Evolutionary conservation across 2,329 filamentous ascomycete genomes (phyloP).

Genomic region (Gaeumannomyces sp.): DNA sequence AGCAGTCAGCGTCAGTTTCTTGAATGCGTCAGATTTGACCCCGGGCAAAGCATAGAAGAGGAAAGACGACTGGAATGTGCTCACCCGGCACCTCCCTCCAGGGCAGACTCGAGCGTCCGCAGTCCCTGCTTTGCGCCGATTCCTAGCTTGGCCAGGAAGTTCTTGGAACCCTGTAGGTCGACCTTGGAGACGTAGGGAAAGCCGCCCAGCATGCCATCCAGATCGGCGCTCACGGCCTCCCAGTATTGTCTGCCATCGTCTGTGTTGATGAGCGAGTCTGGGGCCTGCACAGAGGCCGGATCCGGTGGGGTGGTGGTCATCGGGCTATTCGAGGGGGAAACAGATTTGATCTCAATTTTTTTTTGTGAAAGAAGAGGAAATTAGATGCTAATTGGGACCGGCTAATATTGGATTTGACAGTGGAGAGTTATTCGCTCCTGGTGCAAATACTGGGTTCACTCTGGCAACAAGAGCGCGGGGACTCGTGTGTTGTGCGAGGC

Average conservation of each 20-base stretch:
- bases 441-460: too few relatives aligned
- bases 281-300: slow-evolving; percentile 6
- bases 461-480: neutral
- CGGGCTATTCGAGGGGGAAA: neutral
- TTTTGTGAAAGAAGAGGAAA: neutral
- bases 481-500: neutral
- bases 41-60: neutral
- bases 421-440: neutral
- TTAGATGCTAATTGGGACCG: neutral
- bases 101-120: slow-evolving; percentile 21
- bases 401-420: neutral
- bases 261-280: slow-evolving; percentile 29
- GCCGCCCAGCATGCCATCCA: slow-evolving; percentile 77
- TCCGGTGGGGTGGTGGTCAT: neutral
- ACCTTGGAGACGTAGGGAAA: slow-evolving; percentile 56
- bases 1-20: neutral
- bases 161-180: slow-evolving; percentile 64
- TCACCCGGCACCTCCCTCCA: slow-evolving; percentile 35
- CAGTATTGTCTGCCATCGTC: slow-evolving; percentile 39
- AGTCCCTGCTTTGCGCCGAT: slow-evolving; percentile 30
- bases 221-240: slow-evolving; percentile 36
- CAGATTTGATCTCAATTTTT: neutral
- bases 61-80: neutral
- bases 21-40: neutral
- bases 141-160: slow-evolving; percentile 65